phyloP scores from a whole-genome alignment of 1,139 yeast genomes.

The Geotrichum australiense region DNA sequence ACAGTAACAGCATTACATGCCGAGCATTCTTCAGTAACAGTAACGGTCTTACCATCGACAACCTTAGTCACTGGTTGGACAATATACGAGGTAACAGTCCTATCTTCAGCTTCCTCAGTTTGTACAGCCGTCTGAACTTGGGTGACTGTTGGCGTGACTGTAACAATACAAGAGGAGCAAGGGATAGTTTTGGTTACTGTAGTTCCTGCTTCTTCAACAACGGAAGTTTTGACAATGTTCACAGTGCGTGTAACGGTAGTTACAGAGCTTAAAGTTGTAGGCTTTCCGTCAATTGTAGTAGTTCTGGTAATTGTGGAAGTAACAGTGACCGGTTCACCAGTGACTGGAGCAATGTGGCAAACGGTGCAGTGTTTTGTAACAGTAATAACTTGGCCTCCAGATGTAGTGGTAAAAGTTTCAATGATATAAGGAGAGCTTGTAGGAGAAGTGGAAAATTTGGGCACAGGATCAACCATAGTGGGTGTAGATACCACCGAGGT shows the following conservation, averaged over 20 bases:
- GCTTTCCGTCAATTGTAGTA: slow-evolving; percentile 7
- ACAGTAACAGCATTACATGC: slow-evolving; percentile 10
- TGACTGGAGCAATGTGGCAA: slow-evolving; percentile 9
- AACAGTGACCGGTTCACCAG: slow-evolving; percentile 2
- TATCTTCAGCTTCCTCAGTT: not conserved
- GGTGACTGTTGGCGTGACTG: slow-evolving; percentile 6
- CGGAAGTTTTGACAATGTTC: not conserved
- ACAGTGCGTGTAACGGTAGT: slow-evolving; percentile 1
- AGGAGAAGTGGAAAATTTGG: too few species aligned
- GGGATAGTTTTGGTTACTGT: slow-evolving; percentile 5
- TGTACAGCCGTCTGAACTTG: not conserved
- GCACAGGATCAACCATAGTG: too few species aligned
- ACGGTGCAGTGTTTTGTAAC: slow-evolving; percentile 8
- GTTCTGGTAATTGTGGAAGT: slow-evolving; percentile 4
- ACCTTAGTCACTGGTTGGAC: slow-evolving; percentile 7
- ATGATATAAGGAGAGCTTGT: slow-evolving; percentile 13
- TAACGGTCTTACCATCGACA: slow-evolving; percentile 3
- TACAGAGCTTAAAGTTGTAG: not conserved
- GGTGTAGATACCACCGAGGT: too few species aligned
- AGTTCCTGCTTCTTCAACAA: not conserved
- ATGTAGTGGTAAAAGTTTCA: slow-evolving; percentile 6
- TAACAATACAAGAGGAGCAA: slow-evolving; percentile 4
- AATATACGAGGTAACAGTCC: slow-evolving; percentile 7
- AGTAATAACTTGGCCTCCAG: slow-evolving; percentile 9
- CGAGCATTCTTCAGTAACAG: slow-evolving; percentile 6